Percentiles rank a stretch among this genome's conserved stretches.
phyloP scores from a whole-genome alignment of 106 monocot species.

The Dendrobium catenatum region DNA sequence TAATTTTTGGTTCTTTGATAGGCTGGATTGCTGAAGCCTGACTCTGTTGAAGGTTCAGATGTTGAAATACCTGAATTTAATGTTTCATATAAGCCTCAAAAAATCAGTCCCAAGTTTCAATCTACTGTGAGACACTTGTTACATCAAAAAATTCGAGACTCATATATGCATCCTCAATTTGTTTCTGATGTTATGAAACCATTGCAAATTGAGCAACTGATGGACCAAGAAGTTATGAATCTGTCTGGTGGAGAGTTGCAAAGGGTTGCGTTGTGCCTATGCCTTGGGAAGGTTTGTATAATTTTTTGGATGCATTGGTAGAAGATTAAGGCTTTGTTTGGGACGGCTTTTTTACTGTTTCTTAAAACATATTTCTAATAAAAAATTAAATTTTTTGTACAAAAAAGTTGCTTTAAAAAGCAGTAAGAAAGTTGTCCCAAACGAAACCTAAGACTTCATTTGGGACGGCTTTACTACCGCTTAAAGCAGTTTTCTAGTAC shows the following conservation, averaged over 20 bases:
- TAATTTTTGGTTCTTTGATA: conserved; percentile 12
- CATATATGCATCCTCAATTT: conserved; percentile 90
- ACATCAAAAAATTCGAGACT: conserved; percentile 87
- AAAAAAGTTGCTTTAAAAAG: too few species aligned
- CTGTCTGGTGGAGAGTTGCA: conserved; percentile 98
- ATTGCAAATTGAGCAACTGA: conserved; percentile 89
- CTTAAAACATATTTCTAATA: too few species aligned
- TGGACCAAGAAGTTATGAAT: conserved; percentile 95
- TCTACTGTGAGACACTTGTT: conserved; percentile 57
- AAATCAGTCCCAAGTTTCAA: conserved; percentile 86
- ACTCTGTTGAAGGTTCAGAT: conserved; percentile 65
- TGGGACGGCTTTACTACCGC: too few species aligned
- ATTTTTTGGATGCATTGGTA: not conserved
- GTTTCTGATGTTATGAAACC: conserved; percentile 98
- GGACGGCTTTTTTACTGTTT: too few species aligned
- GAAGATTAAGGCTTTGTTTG: not conserved
- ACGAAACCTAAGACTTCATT: too few species aligned
- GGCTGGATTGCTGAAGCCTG: conserved; percentile 93
- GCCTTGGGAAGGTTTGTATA: conserved; percentile 86
- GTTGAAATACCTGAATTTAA: conserved; percentile 90
- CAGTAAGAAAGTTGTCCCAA: too few species aligned
- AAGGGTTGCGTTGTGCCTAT: conserved; percentile 82
- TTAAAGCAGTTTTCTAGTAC: too few species aligned
- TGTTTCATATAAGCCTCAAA: conserved; percentile 98
- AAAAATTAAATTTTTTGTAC: too few species aligned